Evolutionary conservation across 2,329 filamentous ascomycete species (phyloP), one percentile per base, ranked within the genome.

Genomic region (Elsinoe necatrix): DNA sequence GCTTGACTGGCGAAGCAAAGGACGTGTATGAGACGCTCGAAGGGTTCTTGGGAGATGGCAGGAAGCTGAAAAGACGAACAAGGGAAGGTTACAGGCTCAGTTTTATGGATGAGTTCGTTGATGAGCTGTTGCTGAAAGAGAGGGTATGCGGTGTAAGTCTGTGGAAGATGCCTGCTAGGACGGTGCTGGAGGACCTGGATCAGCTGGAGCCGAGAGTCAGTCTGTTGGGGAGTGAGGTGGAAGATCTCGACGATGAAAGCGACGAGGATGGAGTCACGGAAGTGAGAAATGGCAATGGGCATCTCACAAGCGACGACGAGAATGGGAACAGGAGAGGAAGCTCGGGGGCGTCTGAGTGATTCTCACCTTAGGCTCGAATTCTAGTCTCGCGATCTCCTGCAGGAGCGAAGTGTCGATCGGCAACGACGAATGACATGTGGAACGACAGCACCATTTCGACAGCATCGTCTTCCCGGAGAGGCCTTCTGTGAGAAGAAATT

Each of bases 131-230:
- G 61, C 86, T 82, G 0, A 95, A 95, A 72, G 89, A 95, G 57
- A 80, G 93, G 54, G 85, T 96, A 0, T 97, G 92, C 68, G 92
- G 85, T 35, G 97, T 93, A 2, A 95, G 85, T 67, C 68, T 98
- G 63, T 95, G 89, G 84, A 95, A 95, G 74, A 80, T 98, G 78
- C 88, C 91, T 2, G 83, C 83, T 59, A 78, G 93, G 63, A 83
- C 87, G 62, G 80, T 88, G 54, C 69, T 98, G 61, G 93, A 98
- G 73, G 93, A 98, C 69, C 68, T 95, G 69, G 93, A 95, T 62
- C 72, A 91, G 65, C 67, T 98, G 66, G 92, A 96, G 67, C 87
- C 90, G 51, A 80, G 92, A 62, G 80, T 89, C 34, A 96, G 91
- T 70, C 84, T 89, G 34, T 71, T 97, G 59, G 89, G 86, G 1